Evolutionary conservation across 2,329 filamentous ascomycete species (phyloP).

Genomic region (Huntiella moniliformis): DNA sequence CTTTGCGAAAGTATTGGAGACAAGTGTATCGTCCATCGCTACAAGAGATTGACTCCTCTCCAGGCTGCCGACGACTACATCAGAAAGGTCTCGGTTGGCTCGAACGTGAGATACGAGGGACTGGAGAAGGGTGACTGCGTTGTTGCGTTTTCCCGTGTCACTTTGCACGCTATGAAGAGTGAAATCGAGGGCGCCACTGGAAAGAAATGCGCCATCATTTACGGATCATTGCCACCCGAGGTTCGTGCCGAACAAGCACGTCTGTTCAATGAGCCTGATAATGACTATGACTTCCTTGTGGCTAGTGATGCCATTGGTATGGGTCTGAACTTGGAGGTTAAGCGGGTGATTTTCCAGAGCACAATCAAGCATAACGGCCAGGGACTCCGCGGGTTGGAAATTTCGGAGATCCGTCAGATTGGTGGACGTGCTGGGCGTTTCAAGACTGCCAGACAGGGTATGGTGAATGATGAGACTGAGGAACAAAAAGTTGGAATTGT

Average conservation of each 20-base stretch:
- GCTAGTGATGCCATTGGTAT: constrained; percentile 95
- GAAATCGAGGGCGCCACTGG: constrained; percentile 61
- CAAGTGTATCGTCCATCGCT: constrained; percentile 60
- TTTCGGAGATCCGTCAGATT: constrained; percentile 85
- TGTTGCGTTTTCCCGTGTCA: constrained; percentile 67
- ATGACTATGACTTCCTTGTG: constrained; percentile 86
- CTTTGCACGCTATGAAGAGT: constrained; percentile 61
- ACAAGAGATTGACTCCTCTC: constrained; percentile 66
- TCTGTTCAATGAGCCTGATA: constrained; percentile 86
- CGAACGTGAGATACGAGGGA: constrained; percentile 26
- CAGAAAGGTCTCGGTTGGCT: constrained; percentile 24
- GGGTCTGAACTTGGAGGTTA: constrained; percentile 86
- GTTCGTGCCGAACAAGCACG: constrained; percentile 79
- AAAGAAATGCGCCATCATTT: constrained; percentile 74
- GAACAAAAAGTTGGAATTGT: constrained; percentile 48
- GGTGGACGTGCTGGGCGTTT: constrained; percentile 81
- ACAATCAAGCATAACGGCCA: constrained; percentile 52
- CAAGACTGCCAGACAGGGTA: constrained; percentile 45
- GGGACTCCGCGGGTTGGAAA: constrained; percentile 36
- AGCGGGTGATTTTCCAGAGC: constrained; percentile 73
- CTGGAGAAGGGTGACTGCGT: constrained; percentile 81
- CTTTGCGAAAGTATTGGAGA: constrained; percentile 68
- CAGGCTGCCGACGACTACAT: constrained; percentile 46
- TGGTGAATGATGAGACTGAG: constrained; percentile 13
- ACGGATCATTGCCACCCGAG: constrained; percentile 79